phyloP scores from a whole-genome alignment of 1,284 basidiomycete genomes.

The Heliocybe sulcata region DNA sequence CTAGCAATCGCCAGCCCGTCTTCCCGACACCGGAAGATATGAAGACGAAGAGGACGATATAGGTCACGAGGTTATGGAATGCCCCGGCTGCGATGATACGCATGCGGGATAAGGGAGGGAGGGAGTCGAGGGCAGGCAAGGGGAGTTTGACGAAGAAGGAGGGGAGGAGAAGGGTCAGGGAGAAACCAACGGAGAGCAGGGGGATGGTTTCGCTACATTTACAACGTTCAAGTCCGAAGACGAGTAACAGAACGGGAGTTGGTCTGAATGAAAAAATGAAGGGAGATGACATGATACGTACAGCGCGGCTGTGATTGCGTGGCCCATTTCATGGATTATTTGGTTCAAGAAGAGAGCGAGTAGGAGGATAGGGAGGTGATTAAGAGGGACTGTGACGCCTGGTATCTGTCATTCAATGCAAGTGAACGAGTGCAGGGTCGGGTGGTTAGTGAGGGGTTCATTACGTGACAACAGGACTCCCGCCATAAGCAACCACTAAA shows the following conservation, averaged over 20 bases:
- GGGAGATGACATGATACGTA: too few species aligned
- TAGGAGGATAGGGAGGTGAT: background rate
- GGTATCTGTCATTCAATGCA: background rate
- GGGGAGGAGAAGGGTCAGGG: slow-evolving; percentile 51
- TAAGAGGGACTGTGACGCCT: background rate
- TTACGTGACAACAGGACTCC: too few species aligned
- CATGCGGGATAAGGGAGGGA: slow-evolving; percentile 34
- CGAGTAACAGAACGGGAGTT: too few species aligned
- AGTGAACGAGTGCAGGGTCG: background rate
- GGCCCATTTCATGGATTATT: background rate
- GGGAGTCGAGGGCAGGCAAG: slow-evolving; percentile 27
- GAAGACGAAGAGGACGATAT: slow-evolving; percentile 11
- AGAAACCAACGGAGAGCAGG: slow-evolving; percentile 47
- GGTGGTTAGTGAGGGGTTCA: too few species aligned
- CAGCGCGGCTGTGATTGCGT: background rate
- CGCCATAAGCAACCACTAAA: background rate
- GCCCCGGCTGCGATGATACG: slow-evolving; percentile 61
- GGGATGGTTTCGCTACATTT: slow-evolving; percentile 49
- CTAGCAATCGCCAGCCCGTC: slow-evolving; percentile 26
- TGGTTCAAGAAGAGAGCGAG: background rate
- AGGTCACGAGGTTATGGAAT: slow-evolving; percentile 49
- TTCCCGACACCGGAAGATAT: slow-evolving; percentile 6
- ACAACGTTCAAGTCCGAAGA: slow-evolving; percentile 54
- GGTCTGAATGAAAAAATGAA: too few species aligned
- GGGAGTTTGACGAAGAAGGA: slow-evolving; percentile 66